Percentiles rank a stretch among this genome's conserved stretches.
Conservation (phyloP, 768 basidiomycete species). For the Amanita rimosa region DNA sequence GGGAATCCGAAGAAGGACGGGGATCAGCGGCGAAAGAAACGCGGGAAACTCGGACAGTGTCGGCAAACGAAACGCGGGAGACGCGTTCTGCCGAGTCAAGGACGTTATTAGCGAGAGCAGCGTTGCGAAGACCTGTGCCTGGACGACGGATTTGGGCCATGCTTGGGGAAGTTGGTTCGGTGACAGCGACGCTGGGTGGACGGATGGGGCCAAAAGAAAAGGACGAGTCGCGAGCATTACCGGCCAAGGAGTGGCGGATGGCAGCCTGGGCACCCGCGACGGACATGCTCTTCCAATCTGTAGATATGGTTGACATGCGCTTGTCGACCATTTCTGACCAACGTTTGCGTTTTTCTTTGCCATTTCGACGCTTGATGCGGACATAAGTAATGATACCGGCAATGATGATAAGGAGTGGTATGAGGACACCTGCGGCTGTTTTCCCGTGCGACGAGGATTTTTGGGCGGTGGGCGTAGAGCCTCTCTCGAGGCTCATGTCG, state of each 20-base stretch:
- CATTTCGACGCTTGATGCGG: slow-evolving; percentile 37
- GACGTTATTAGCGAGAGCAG: slow-evolving; percentile 18
- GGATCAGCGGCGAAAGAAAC: slow-evolving; percentile 29
- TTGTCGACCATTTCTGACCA: slow-evolving; percentile 65
- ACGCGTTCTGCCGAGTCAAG: slow-evolving; percentile 22
- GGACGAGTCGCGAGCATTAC: slow-evolving; percentile 28
- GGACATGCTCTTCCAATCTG: slow-evolving; percentile 69
- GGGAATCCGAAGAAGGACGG: slow-evolving; percentile 27
- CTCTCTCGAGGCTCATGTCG: slow-evolving; percentile 32
- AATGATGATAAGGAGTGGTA: slow-evolving; percentile 46
- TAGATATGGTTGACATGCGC: slow-evolving; percentile 74
- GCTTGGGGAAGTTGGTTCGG: slow-evolving; percentile 24
- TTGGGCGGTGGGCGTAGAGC: slow-evolving; percentile 10
- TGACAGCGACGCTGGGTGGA: slow-evolving; percentile 29
- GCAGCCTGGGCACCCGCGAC: slow-evolving; percentile 62
- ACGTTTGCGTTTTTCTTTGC: slow-evolving; percentile 38
- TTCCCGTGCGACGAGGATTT: slow-evolving; percentile 35
- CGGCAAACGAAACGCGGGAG: slow-evolving; percentile 63
- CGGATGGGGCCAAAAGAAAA: slow-evolving; percentile 54
- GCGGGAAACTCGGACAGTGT: slow-evolving; percentile 31
- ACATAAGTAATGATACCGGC: slow-evolving; percentile 37
- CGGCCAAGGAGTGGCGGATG: slow-evolving; percentile 57
- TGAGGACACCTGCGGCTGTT: slow-evolving; percentile 55
- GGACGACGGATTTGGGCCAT: slow-evolving; percentile 35
- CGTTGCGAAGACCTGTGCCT: slow-evolving; percentile 39